A percentile compares a stretch with the other conserved stretches of the same genome.
Evolutionary conservation across 495 filamentous ascomycete species (phyloP).

Genomic region (Cetradonia linearis): DNA sequence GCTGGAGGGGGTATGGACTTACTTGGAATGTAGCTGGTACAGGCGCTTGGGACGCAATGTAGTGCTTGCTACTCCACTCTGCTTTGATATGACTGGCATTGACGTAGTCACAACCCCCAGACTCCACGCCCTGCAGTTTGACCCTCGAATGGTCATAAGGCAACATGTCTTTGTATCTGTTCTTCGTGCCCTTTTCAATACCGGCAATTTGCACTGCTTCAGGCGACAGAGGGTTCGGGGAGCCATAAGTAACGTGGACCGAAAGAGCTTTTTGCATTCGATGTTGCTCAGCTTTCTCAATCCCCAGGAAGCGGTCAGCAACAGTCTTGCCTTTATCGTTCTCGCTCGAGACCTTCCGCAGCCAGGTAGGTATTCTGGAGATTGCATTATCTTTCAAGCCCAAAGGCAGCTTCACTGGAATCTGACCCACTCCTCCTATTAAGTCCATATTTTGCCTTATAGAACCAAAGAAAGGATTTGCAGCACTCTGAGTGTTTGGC

Average conservation of each 20-base stretch:
- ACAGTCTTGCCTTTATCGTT: constrained; percentile 67
- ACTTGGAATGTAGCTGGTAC: constrained; percentile 87
- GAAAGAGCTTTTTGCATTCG: constrained; percentile 88
- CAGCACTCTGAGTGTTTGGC: constrained; percentile 53
- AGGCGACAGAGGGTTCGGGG: constrained; percentile 26
- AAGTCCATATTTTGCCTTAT: constrained; percentile 97
- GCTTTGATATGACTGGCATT: constrained; percentile 84
- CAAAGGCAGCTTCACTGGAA: constrained; percentile 66
- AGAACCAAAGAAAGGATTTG: constrained; percentile 90
- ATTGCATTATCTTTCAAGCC: constrained; percentile 30
- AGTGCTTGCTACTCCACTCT: constrained; percentile 68
- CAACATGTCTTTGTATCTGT: constrained; percentile 95
- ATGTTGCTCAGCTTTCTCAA: constrained; percentile 76
- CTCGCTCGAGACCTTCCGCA: constrained; percentile 53
- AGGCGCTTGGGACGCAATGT: constrained; percentile 93
- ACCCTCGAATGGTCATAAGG: constrained; percentile 93
- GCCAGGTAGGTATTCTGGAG: constrained; percentile 59
- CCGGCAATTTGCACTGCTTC: constrained; percentile 59
- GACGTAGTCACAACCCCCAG: constrained; percentile 85
- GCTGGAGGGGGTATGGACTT: constrained; percentile 31
- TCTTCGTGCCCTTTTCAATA: constrained; percentile 89
- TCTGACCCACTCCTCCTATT: constrained; percentile 84
- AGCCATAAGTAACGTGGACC: constrained; percentile 45
- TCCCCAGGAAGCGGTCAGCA: constrained; percentile 69
- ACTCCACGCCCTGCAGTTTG: constrained; percentile 55